A percentile compares a stretch with the other conserved stretches of the same genome.
Evolutionary conservation across 129 eudicot species (phyloP).

Genomic region (Chrysanthemum lavandulifolium): DNA sequence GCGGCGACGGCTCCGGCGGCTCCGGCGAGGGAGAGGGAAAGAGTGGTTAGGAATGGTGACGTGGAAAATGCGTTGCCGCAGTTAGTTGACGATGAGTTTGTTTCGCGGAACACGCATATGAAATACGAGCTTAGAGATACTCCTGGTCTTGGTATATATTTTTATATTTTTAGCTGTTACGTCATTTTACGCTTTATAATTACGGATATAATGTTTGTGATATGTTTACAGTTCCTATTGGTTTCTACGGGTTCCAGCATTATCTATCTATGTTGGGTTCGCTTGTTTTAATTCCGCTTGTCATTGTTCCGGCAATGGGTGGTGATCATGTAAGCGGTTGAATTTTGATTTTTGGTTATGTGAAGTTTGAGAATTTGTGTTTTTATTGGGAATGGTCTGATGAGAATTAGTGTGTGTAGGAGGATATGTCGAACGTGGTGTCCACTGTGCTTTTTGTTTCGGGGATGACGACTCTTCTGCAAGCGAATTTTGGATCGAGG

Average conservation of each 20-base stretch:
- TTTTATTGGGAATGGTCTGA: conserved; percentile 10
- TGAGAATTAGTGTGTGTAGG: conserved; percentile 50
- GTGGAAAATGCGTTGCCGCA: conserved; percentile 51
- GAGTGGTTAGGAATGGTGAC: conserved; percentile 50
- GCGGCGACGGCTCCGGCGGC: conserved; percentile 13
- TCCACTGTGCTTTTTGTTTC: conserved; percentile 88
- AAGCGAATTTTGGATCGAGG: conserved; percentile 80
- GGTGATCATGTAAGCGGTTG: conserved; percentile 87
- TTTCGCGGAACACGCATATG: conserved; percentile 71
- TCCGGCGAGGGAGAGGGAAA: conserved; percentile 35
- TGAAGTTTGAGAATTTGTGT: not conserved
- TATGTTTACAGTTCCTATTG: conserved; percentile 76
- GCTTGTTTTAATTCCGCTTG: conserved; percentile 84
- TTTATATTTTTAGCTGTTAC: not conserved
- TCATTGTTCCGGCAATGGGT: conserved; percentile 98
- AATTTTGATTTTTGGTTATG: conserved; percentile 25
- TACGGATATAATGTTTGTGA: not conserved
- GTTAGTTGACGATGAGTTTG: conserved; percentile 63
- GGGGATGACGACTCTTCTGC: conserved; percentile 89
- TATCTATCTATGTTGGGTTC: conserved; percentile 86
- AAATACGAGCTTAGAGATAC: conserved; percentile 96
- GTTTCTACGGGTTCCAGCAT: conserved; percentile 88
- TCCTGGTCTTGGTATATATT: conserved; percentile 86
- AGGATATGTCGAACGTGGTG: conserved; percentile 81
- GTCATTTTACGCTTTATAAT: too few relatives aligned